A percentile compares a stretch with the other conserved stretches of the same genome.
Evolutionary conservation across 225 moss, liverwort and hornwort genomes (phyloP).

Genomic region (Ulota crispa): DNA sequence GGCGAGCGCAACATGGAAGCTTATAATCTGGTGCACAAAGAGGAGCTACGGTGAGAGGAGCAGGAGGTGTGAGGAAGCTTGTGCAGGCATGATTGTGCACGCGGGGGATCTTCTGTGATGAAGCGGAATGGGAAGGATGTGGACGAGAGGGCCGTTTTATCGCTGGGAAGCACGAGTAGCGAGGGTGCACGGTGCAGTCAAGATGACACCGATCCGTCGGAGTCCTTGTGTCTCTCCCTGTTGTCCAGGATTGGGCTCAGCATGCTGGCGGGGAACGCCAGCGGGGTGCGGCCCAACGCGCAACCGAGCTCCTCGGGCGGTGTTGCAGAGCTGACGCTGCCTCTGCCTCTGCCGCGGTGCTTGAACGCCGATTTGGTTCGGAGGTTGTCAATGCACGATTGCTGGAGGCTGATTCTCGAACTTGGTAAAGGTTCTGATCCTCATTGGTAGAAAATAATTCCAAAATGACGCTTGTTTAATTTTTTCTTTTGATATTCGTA

Average conservation of each 20-base stretch:
- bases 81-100: neutral
- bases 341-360: neutral
- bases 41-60: too few relatives aligned
- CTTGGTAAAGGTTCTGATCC: slow-evolving; percentile 27
- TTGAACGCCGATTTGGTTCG: slow-evolving; percentile 15
- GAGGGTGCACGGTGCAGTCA: neutral
- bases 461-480: too few relatives aligned
- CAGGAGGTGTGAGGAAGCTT: too few relatives aligned
- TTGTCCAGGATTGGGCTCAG: slow-evolving; percentile 5
- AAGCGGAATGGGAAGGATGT: slow-evolving; percentile 1
- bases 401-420: slow-evolving; percentile 47
- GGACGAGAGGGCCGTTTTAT: neutral
- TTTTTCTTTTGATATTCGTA: too few relatives aligned
- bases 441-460: too few relatives aligned
- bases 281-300: neutral
- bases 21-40: too few relatives aligned
- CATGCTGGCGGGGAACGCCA: slow-evolving; percentile 1
- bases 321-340: neutral
- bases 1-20: too few relatives aligned
- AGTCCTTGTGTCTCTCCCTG: neutral
- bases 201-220: neutral
- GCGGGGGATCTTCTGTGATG: neutral
- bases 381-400: slow-evolving; percentile 38
- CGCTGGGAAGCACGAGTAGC: neutral
- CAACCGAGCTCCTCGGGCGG: neutral